These are phyloP conservation scores for Olyra latifolia DNA, from an alignment of 176 grass and related monocot species.

Conservation along the genomic window DNA sequence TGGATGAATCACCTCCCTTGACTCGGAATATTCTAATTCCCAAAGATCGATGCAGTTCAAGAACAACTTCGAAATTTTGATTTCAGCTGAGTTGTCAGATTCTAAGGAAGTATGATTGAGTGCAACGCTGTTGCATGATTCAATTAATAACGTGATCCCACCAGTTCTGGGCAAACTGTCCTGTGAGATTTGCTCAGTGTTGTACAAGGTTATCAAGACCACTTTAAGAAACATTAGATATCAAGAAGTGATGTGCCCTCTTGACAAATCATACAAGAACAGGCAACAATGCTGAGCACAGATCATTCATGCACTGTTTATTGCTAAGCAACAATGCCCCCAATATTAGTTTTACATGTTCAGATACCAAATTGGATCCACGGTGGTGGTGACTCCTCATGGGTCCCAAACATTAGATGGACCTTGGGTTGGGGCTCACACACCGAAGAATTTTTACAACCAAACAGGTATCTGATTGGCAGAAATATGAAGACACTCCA, in stretches of 20 bases:
- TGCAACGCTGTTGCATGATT: conserved; percentile 17
- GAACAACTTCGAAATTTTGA: conserved; percentile 33
- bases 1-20: conserved; percentile 43
- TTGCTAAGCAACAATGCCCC: conserved; percentile 4
- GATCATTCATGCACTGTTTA: conserved; percentile 18
- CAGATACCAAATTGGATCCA: conserved; percentile 28
- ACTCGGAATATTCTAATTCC: conserved; percentile 48
- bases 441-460: conserved; percentile 28
- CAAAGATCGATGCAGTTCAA: conserved; percentile 33
- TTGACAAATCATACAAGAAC: conserved; percentile 22
- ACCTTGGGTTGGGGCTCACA: conserved; percentile 27
- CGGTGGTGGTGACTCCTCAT: conserved; percentile 43
- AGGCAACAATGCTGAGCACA: background rate
- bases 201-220: background rate
- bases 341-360: conserved; percentile 23
- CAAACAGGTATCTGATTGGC: conserved; percentile 42
- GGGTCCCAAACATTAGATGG: conserved; percentile 36
- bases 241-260: background rate
- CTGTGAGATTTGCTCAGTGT: background rate
- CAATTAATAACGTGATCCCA: conserved; percentile 12
- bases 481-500: conserved; percentile 36
- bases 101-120: conserved; percentile 23
- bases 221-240: conserved; percentile 1
- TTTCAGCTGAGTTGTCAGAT: conserved; percentile 33
- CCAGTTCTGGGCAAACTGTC: background rate